A percentile compares a stretch with the other conserved stretches of the same genome.
Evolutionary conservation across 371 early-diverging fungal species (phyloP).

Genomic region (Syncephalastrum contaminatum): DNA sequence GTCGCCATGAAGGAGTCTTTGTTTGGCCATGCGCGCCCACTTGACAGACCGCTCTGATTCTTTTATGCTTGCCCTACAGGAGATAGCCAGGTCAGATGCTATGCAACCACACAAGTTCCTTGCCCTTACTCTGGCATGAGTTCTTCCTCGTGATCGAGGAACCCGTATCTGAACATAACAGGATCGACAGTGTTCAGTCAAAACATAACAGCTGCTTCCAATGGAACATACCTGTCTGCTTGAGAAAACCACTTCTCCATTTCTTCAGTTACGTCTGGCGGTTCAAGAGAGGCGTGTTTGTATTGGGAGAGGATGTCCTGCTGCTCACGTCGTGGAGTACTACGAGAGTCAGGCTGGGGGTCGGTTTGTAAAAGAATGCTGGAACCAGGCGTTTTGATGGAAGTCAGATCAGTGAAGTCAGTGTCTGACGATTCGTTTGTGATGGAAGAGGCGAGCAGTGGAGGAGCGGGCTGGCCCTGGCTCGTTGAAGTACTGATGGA

Average conservation of each 20-base stretch:
- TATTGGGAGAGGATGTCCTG: slow-evolving; percentile 14
- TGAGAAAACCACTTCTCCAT: slow-evolving; percentile 53
- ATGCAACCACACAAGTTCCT: not conserved
- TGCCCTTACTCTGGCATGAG: slow-evolving; percentile 15
- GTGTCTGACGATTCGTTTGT: slow-evolving; percentile 17
- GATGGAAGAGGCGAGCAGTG: not conserved
- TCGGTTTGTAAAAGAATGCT: not conserved
- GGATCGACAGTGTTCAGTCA: not conserved
- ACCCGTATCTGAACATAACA: slow-evolving; percentile 40
- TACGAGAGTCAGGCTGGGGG: not conserved
- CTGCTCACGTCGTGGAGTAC: not conserved
- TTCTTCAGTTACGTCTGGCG: slow-evolving; percentile 38
- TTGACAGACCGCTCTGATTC: slow-evolving; percentile 49
- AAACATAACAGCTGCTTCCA: too few species aligned
- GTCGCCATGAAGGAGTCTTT: slow-evolving; percentile 27
- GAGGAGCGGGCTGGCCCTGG: too few species aligned
- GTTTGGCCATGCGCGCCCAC: slow-evolving; percentile 59
- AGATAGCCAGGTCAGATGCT: not conserved
- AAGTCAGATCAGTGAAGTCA: slow-evolving; percentile 14
- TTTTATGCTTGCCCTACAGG: slow-evolving; percentile 24
- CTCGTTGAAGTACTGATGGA: too few species aligned
- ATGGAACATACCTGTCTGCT: slow-evolving; percentile 44
- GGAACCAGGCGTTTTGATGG: slow-evolving; percentile 13
- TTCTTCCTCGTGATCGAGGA: slow-evolving; percentile 24
- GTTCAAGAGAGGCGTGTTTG: slow-evolving; percentile 2